These are phyloP conservation scores for Cucumis sativus DNA, from an alignment of 306 rosid species.

Conservation along the genomic window Cucumber_9930_V3 NC_026658.2:1570001-1570500, in stretches of 20 bases:
- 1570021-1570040: too few relatives aligned
- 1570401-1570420: not conserved
- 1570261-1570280: not conserved
- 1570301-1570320: not conserved
- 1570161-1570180: too few relatives aligned
- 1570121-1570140: too few relatives aligned
- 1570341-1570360: not conserved
- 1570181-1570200: too few relatives aligned
- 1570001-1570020: too few relatives aligned
- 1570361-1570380: not conserved
- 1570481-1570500: not conserved
- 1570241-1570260: not conserved
- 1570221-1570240: too few relatives aligned
- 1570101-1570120: too few relatives aligned
- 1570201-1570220: too few relatives aligned
- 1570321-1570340: not conserved
- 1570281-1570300: not conserved
- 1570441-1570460: not conserved
- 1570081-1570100: too few relatives aligned
- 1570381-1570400: slow-evolving; percentile 5
- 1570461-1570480: not conserved
- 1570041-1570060: too few relatives aligned
- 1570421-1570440: not conserved
- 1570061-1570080: too few relatives aligned
- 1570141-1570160: too few relatives aligned